These are phyloP conservation scores for Nothophytophthora sp. DNA, from an alignment of 352 stramenopile species.

Conservation along the genomic window DNA sequence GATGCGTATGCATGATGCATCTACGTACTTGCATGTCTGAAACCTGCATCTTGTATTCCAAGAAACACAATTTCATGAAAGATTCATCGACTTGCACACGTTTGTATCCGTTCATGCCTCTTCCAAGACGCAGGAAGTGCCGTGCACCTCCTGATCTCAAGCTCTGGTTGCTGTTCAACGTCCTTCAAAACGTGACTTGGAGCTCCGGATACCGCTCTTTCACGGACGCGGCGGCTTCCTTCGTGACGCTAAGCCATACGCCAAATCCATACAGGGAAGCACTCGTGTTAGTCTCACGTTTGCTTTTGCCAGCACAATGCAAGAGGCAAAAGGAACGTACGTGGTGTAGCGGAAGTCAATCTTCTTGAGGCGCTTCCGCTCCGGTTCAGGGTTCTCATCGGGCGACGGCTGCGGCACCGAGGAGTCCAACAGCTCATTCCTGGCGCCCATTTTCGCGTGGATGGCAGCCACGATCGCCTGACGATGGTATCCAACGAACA, in stretches of 20 bases:
- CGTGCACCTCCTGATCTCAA: no score
- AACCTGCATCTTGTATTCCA: no score
- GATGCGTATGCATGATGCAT: conserved; percentile 6
- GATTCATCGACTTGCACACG: no score
- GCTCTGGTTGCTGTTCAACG: no score
- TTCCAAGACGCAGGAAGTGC: no score
- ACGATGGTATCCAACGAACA: no score
- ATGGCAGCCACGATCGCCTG: conserved; percentile 76
- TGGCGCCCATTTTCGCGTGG: conserved; percentile 74
- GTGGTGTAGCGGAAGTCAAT: conserved; percentile 90
- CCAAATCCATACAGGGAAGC: conserved; percentile 2
- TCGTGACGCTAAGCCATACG: conserved; percentile 60
- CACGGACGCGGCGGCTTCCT: conserved; percentile 71
- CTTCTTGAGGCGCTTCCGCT: conserved; percentile 88
- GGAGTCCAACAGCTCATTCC: conserved; percentile 35
- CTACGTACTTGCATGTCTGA: neutral
- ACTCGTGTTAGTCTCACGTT: neutral
- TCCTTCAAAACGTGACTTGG: conserved; percentile 37
- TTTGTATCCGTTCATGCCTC: no score
- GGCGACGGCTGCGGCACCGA: conserved; percentile 16
- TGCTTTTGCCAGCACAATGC: no score
- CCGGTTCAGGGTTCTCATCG: conserved; percentile 51
- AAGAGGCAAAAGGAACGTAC: conserved; percentile 37
- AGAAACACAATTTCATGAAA: no score
- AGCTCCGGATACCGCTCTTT: conserved; percentile 67